phyloP scores from a whole-genome alignment of 345 rosid species.

The Erysimum cheiranthoides region DNA sequence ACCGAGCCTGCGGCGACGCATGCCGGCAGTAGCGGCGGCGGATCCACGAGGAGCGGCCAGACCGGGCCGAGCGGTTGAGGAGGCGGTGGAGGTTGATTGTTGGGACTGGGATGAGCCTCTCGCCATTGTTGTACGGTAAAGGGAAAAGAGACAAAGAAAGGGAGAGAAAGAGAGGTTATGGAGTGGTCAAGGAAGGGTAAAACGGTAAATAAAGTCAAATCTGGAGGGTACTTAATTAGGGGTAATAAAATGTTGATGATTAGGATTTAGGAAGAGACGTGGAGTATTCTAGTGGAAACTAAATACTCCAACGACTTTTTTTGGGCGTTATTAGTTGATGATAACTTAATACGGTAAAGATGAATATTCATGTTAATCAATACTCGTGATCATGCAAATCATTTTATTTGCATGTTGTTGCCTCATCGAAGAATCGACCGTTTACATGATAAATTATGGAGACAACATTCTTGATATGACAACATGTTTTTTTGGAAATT shows the following conservation, averaged over 20 bases:
- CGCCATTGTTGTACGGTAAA: constrained; percentile 59
- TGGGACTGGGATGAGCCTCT: constrained; percentile 90
- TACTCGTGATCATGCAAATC: no score
- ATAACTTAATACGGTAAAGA: no score
- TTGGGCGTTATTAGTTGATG: not conserved
- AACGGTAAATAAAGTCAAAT: constrained; percentile 28
- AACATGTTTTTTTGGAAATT: no score
- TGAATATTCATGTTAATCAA: no score
- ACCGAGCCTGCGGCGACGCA: constrained; percentile 84
- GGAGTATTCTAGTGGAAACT: constrained; percentile 9
- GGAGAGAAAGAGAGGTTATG: not conserved
- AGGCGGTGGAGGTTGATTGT: constrained; percentile 55
- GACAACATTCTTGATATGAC: no score
- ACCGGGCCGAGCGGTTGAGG: constrained; percentile 72
- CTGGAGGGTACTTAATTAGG: constrained; percentile 20
- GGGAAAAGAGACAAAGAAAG: not conserved
- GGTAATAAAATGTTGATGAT: constrained; percentile 13
- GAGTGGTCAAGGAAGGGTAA: constrained; percentile 9
- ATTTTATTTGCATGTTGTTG: no score
- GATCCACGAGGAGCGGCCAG: constrained; percentile 85
- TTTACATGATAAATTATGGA: no score
- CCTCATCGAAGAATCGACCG: no score
- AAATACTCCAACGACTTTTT: constrained; percentile 14
- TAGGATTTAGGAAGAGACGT: constrained; percentile 23
- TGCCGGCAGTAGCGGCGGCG: constrained; percentile 88